These are phyloP conservation scores for Wickerhamomyces alni DNA, from an alignment of 805 yeast species.

Conservation along the genomic window DNA sequence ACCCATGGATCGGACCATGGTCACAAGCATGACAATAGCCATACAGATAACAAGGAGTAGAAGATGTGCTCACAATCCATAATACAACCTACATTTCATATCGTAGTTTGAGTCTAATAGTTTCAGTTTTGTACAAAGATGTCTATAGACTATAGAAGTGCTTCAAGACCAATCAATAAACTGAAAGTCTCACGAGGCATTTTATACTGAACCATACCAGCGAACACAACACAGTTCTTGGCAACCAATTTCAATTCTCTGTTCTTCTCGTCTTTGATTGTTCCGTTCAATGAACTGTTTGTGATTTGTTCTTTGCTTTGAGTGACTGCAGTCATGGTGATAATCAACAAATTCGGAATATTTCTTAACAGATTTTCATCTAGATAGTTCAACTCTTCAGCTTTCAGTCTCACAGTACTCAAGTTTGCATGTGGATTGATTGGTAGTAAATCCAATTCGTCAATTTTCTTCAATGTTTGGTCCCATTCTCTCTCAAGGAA, in stretches of 20 bases:
- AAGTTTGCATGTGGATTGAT: conserved; percentile 29
- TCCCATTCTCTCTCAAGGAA: conserved; percentile 57
- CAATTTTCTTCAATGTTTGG: conserved; percentile 48
- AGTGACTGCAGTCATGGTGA: conserved; percentile 74
- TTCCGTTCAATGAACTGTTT: conserved; percentile 36
- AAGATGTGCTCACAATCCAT: no score
- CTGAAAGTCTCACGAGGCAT: conserved; percentile 85
- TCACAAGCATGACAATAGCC: conserved; percentile 7
- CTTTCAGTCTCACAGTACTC: conserved; percentile 48
- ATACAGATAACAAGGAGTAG: no score
- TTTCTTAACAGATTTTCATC: conserved; percentile 73
- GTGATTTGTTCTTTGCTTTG: conserved; percentile 40
- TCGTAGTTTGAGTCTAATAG: not conserved
- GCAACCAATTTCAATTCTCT: conserved; percentile 56
- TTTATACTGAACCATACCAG: conserved; percentile 89
- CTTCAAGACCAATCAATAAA: conserved; percentile 59
- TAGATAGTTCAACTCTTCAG: conserved; percentile 58
- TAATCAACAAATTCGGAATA: conserved; percentile 72
- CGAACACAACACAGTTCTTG: conserved; percentile 86
- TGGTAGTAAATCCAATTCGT: conserved; percentile 63
- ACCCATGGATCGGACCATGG: not conserved
- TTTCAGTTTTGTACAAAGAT: no score
- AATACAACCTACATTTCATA: not conserved
- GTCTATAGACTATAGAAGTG: conserved; percentile 29
- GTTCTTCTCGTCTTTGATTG: conserved; percentile 47